Evolutionary conservation across 106 monocot species (phyloP), one percentile per base, ranked within the genome.

Genomic region (Cymbidium sinense): DNA sequence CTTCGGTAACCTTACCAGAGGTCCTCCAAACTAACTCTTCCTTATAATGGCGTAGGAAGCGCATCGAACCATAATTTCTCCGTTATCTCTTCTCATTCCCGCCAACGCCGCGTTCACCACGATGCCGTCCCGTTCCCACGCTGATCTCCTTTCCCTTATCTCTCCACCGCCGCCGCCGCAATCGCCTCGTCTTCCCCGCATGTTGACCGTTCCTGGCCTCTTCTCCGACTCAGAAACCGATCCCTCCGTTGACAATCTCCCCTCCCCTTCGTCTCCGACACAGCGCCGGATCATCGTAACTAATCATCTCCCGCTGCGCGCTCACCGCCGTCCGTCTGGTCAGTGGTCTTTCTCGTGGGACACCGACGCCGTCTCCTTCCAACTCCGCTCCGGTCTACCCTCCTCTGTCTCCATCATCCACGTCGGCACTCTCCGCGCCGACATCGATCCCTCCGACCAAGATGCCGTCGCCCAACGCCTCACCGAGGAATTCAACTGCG

Each of bases 371-470:
- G 78, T 91, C 17, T 52, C 85, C 20, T 82, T 83, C 77, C 95
- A 93, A 81, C 92, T 95, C 75, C 82, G 70, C 43, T 70, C 90
- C 64, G 93, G 93, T 25, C 85, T 95, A 33, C 90, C 93, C 2
- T 67, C 73, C 50, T 73, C 73, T 21, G 23, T 85, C 23, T 70
- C 79, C 30, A 78, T 86, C 64, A 8, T 95, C 84, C 86, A 93
- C 77, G 87, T 95, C 78, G 95, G 95, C 33, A 86, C 87, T n/a
- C 70, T 79, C 54, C 81, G 84, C 51, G 83, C 83, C 74, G 73
- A 74, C n/a, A 50, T 89, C 5, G 84, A 86, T 76, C 77, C 85
- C 31, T 27, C 80, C 21, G 86, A 82, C 36, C 84, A 80, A 35
- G 84, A 87, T 13, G 80, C 79, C 34, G 70, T 93, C 39, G 75